A percentile compares a stretch with the other conserved stretches of the same genome.
These are phyloP conservation scores for Endogone sp. DNA, from an alignment of 192 early-diverging fungal species.

Conservation along the genomic window DNA sequence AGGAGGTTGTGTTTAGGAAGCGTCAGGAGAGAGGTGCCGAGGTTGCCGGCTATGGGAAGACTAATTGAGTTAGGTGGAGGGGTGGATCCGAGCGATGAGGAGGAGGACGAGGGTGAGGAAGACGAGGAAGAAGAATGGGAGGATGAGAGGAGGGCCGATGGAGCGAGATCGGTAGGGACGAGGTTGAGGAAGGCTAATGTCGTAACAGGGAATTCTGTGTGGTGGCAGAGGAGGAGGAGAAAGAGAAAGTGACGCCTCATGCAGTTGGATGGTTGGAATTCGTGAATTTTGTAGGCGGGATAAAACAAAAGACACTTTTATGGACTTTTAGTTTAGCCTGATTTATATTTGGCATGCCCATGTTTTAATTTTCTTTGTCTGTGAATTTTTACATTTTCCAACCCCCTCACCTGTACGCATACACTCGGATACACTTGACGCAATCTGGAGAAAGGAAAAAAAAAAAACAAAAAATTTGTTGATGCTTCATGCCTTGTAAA, in stretches of 20 bases:
- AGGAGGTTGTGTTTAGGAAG: constrained; percentile 21
- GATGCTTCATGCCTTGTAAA: too few relatives aligned
- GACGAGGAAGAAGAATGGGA: constrained; percentile 6
- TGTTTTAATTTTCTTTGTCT: too few relatives aligned
- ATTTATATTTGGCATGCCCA: too few relatives aligned
- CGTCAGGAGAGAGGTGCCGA: constrained; percentile 10
- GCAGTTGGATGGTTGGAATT: too few relatives aligned
- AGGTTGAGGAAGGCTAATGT: constrained; percentile 18
- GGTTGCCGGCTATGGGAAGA: constrained; percentile 5
- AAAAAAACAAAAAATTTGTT: too few relatives aligned
- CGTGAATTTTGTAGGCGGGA: too few relatives aligned
- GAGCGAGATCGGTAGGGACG: constrained; percentile 8
- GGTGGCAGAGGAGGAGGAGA: constrained; percentile 24
- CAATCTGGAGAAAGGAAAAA: too few relatives aligned
- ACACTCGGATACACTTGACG: too few relatives aligned
- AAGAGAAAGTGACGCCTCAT: background rate
- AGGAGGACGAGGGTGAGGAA: constrained; percentile 3
- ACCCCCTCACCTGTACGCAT: too few relatives aligned
- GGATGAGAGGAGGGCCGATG: constrained; percentile 3
- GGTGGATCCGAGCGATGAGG: constrained; percentile 12
- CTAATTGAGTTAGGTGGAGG: constrained; percentile 8
- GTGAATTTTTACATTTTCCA: too few relatives aligned
- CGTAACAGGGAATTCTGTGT: constrained; percentile 24
- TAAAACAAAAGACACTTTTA: too few relatives aligned
- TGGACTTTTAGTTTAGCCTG: too few relatives aligned